Evolutionary conservation across 768 basidiomycete species (phyloP).

Genomic region (Trametes punicea): DNA sequence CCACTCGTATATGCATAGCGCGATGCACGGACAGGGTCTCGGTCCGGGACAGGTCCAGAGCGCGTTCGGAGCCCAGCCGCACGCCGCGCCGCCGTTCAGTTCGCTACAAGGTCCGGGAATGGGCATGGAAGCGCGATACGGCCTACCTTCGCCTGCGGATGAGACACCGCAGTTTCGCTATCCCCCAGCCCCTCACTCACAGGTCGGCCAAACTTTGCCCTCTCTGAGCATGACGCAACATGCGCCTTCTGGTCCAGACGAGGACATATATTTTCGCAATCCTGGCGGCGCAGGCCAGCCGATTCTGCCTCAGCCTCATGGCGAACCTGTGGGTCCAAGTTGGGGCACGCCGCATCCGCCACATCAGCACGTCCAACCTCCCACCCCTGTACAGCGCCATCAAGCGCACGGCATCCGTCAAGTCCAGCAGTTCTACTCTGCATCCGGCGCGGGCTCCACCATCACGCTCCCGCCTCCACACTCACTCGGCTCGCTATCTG

Average conservation of each 20-base stretch:
- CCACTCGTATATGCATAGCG: conserved; percentile 13
- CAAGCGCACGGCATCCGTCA: conserved; percentile 9
- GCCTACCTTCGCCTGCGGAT: conserved; percentile 12
- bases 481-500: conserved; percentile 16
- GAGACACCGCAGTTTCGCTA: conserved; percentile 12
- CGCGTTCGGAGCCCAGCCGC: conserved; percentile 3
- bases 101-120: conserved; percentile 12
- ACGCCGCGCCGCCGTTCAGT: conserved; percentile 10
- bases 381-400: conserved; percentile 1
- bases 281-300: background rate
- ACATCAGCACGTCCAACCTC: conserved; percentile 1
- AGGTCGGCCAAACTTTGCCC: conserved; percentile 2
- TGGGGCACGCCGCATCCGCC: conserved; percentile 4
- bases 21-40: conserved; percentile 5
- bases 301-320: background rate
- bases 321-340: conserved; percentile 8
- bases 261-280: conserved; percentile 21
- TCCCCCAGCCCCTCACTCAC: background rate
- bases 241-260: conserved; percentile 4
- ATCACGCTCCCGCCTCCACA: conserved; percentile 18
- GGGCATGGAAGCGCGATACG: conserved; percentile 18
- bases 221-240: conserved; percentile 12
- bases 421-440: conserved; percentile 10
- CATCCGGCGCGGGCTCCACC: conserved; percentile 1
- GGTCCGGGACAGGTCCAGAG: background rate